Percentiles rank a stretch among this genome's conserved stretches.
These are phyloP conservation scores for Penicillium decumbens DNA, from an alignment of 2,329 filamentous ascomycete genomes.

Conservation along the genomic window DNA sequence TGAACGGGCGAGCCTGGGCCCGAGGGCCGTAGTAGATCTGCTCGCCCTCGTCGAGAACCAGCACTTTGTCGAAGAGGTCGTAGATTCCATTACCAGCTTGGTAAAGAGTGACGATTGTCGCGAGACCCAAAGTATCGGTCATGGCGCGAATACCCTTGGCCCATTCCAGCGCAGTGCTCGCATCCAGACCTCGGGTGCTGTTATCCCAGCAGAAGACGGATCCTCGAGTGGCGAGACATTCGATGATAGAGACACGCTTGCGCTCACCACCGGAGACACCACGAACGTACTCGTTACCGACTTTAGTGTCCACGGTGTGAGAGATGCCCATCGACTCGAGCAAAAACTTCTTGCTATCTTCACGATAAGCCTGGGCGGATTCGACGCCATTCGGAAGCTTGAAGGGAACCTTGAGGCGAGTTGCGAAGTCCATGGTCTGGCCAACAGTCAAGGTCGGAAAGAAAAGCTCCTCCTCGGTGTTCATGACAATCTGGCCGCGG, in stretches of 20 bases:
- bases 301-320: conserved; percentile 61
- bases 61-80: conserved; percentile 64
- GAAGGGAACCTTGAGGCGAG: conserved; percentile 54
- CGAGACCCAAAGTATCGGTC: conserved; percentile 58
- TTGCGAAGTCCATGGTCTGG: conserved; percentile 53
- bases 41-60: conserved; percentile 63
- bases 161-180: conserved; percentile 60
- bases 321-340: conserved; percentile 55
- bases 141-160: conserved; percentile 58
- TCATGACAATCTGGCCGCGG: conserved; percentile 55
- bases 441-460: conserved; percentile 51
- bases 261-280: conserved; percentile 65
- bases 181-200: conserved; percentile 61
- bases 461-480: conserved; percentile 51
- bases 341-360: conserved; percentile 51
- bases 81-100: conserved; percentile 68
- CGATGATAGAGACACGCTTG: conserved; percentile 65
- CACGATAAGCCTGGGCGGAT: conserved; percentile 46
- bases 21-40: conserved; percentile 62
- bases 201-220: conserved; percentile 65
- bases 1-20: conserved; percentile 57
- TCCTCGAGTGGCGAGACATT: conserved; percentile 55
- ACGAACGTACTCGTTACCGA: conserved; percentile 62
- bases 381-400: conserved; percentile 44
- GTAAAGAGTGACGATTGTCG: conserved; percentile 62